Evolutionary conservation across 768 basidiomycete genomes (phyloP), one percentile per base, ranked within the genome.

Genomic region (Mycena vulgaris): DNA sequence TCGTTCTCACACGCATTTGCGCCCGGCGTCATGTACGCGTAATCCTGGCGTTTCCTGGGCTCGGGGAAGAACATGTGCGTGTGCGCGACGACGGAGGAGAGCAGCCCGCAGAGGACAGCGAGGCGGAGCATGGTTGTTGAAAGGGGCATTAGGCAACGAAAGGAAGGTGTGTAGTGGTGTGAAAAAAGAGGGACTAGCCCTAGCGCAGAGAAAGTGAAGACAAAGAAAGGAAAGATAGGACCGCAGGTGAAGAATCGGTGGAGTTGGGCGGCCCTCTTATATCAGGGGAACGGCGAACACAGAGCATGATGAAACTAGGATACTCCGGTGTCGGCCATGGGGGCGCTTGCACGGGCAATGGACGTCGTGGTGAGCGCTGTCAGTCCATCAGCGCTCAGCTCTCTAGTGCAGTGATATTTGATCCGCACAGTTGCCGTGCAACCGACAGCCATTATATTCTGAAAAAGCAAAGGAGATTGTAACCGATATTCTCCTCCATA

Each of bases 51-150:
- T 14, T 49, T 49, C 25, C 48, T 4, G 25, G 48, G 48, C 48
- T 49, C 14, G 48, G 48, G 48, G 16, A 49, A 25, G 48, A 49
- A 49, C 48, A 49, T 49, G 48, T 49, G 48, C 27, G 48, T 49
- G 27, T 49, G 48, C 3, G 48, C 48, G 5, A 28, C 14, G 48
- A 13, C 48, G 7, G 48, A 27, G 48, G 48, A 49, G 27, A 49
- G 48, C 5, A 49, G 48, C 25, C 25, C 48, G 48, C 25, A 49
- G 11, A 49, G 27, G 27, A 49, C 25, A 11, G 7, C 48, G 27
- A 49, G 48, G 25, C 48, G 48, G 11, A 49, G 48, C 14, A 49
- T 13, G 48, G 48, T 49, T 28, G 48, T 49, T 14, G 48, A 49
- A 10, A 11, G 25, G 27, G 48, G 9, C 25, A 49, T 27, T 28